A percentile compares a stretch with the other conserved stretches of the same genome.
Evolutionary conservation across 192 early-diverging fungal species (phyloP).

Genomic region (Chytriomyces confervae): DNA sequence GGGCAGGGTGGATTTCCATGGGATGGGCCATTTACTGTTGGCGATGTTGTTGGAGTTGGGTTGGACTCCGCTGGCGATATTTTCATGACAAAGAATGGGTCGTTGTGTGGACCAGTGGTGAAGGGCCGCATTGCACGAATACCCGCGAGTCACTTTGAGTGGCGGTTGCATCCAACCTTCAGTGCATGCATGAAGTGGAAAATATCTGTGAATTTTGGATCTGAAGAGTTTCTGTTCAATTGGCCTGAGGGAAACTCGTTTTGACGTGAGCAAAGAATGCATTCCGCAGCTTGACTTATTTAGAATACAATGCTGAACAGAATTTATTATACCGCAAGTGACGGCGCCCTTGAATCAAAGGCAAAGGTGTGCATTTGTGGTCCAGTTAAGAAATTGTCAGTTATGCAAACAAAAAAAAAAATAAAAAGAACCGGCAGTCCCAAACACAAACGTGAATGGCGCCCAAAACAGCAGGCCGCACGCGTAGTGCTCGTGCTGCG

Average conservation of each 20-base stretch:
- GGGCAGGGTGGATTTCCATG: constrained; percentile 34
- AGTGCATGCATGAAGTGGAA: constrained; percentile 35
- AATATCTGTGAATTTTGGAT: constrained; percentile 38
- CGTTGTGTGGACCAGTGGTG: neutral
- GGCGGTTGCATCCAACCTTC: constrained; percentile 36
- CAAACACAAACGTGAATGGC: neutral
- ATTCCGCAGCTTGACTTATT: no score
- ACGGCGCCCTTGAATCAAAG: no score
- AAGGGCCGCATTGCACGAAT: neutral
- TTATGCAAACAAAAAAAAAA: neutral
- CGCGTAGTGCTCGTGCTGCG: neutral
- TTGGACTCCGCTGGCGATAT: constrained; percentile 13
- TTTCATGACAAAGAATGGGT: constrained; percentile 36
- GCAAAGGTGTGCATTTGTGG: no score
- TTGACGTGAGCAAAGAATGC: no score
- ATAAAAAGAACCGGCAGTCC: neutral
- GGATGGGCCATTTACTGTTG: constrained; percentile 15
- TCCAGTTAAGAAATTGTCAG: neutral
- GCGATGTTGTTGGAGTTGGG: constrained; percentile 46
- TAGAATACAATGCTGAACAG: no score
- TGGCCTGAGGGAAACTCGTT: no score
- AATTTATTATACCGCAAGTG: no score
- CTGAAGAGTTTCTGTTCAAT: constrained; percentile 29
- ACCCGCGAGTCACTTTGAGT: constrained; percentile 21
- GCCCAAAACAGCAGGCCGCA: constrained; percentile 4